Evolutionary conservation across 257 asterid genomes (phyloP), one percentile per base, ranked within the genome.

Genomic region (Solanum rostratum): DNA sequence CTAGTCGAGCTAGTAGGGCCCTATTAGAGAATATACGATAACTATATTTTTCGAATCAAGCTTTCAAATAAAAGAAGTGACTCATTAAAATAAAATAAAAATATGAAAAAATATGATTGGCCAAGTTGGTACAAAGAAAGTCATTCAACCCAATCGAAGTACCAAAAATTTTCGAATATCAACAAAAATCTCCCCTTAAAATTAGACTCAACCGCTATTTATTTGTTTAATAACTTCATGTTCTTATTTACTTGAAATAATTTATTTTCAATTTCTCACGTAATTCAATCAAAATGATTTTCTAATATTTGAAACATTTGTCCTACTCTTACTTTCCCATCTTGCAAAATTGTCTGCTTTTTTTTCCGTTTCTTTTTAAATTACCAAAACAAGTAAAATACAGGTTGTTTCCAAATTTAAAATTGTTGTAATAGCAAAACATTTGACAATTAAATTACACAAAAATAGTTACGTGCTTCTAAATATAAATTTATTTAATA

Each of bases 1-100:
- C 45, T 65, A 65, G 6, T 65, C 13, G 10, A 18, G 15, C 10
- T 66, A 15, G 74, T 9, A 0, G 22, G 45, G 20, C 12, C 22
- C 45, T 18, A 16, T 20, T 6, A 33, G 3, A 3, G 33, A 22
- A 68, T 41, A 33, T 10, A 68, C 15, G 5, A 68, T 11, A 68
- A 3, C 0, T 4, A 10, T 4, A 2, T 9, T 3, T 18, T 18
- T 68, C 2, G 0, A 18, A 18, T 14, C 49, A 20, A 16, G 1
- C 13, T 30, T 30, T 66, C 22, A 66, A 33, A 33, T 5, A 33
- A 30, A 14, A 65, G 41, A 68, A 68, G 20, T 8, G 6, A 0
- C 49, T 68, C 49, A 33, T 33, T 1, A 1, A 0, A 3, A 66
- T 16, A 7, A 9, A 9, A 9, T 10, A 16, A 16, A 33, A 62